These are phyloP conservation scores for Malassezia globosa DNA, from an alignment of 1,284 basidiomycete genomes.

Conservation along the genomic window DNA sequence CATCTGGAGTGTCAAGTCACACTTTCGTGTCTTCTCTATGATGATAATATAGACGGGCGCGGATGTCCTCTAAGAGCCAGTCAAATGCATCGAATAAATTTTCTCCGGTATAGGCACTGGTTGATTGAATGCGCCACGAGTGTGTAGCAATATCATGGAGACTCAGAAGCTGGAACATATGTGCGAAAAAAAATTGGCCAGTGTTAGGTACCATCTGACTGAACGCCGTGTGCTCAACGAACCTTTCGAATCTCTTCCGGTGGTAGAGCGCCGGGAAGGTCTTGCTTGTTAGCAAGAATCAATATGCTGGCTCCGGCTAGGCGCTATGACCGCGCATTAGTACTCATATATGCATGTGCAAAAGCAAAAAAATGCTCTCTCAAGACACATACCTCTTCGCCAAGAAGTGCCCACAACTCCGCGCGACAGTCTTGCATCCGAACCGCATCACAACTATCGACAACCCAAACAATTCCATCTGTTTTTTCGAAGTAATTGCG, in stretches of 20 bases:
- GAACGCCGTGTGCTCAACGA: conserved; percentile 51
- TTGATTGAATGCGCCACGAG: conserved; percentile 73
- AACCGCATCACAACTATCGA: conserved; percentile 81
- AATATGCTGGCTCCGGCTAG: conserved; percentile 85
- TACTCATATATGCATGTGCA: no score
- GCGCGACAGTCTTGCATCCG: conserved; percentile 77
- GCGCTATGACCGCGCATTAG: conserved; percentile 61
- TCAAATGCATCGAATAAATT: conserved; percentile 75
- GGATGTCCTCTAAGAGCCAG: conserved; percentile 88
- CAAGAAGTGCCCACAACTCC: conserved; percentile 72
- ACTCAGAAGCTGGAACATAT: background rate
- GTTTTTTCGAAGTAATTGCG: conserved; percentile 98
- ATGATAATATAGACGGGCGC: conserved; percentile 42
- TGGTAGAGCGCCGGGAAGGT: conserved; percentile 74
- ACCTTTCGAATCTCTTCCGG: conserved; percentile 62
- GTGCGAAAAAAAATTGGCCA: no score
- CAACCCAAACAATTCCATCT: conserved; percentile 96
- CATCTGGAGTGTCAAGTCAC: no score
- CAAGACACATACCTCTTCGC: conserved; percentile 66
- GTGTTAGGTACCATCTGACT: no score
- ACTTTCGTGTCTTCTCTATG: no score
- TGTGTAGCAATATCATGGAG: conserved; percentile 8
- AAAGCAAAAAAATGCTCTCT: background rate
- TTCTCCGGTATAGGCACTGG: conserved; percentile 78
- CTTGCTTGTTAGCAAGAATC: conserved; percentile 98